Percentiles rank a stretch among this genome's conserved stretches.
Evolutionary conservation across 768 basidiomycete genomes (phyloP).

Genomic region (Lactifluus hygrophoroides): DNA sequence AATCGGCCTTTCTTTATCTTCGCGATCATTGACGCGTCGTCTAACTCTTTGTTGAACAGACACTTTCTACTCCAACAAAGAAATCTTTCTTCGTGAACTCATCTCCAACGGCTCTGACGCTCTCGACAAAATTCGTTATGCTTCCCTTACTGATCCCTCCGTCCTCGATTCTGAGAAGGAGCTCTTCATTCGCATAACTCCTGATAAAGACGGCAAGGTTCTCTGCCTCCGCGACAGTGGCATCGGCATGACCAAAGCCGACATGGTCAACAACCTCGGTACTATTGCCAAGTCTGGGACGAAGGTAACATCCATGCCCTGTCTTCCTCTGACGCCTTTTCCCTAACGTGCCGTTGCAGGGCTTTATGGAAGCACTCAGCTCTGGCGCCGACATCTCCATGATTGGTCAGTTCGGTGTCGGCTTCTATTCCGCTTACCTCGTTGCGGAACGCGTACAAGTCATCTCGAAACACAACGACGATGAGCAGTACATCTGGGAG

Average conservation of each 20-base stretch:
- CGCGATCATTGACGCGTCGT: neutral
- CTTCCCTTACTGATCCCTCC: slow-evolving; percentile 87
- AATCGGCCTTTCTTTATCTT: slow-evolving; percentile 26
- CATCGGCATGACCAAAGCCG: slow-evolving; percentile 99
- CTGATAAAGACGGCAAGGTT: slow-evolving; percentile 92
- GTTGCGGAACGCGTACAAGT: slow-evolving; percentile 98
- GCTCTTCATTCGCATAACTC: slow-evolving; percentile 86
- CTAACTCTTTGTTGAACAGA: slow-evolving; percentile 38
- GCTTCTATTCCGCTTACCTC: slow-evolving; percentile 99
- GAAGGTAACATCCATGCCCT: slow-evolving; percentile 44
- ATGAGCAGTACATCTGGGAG: slow-evolving; percentile 99
- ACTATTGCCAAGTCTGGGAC: slow-evolving; percentile 94
- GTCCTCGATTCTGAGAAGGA: slow-evolving; percentile 89
- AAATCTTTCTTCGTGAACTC: slow-evolving; percentile 98
- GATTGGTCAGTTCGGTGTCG: slow-evolving; percentile 99
- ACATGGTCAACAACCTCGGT: slow-evolving; percentile 98
- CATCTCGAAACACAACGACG: slow-evolving; percentile 99
- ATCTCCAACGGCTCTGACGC: slow-evolving; percentile 98
- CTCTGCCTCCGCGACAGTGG: slow-evolving; percentile 91
- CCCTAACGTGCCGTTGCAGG: slow-evolving; percentile 37
- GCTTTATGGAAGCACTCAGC: slow-evolving; percentile 98
- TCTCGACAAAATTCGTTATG: slow-evolving; percentile 97
- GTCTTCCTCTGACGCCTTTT: neutral
- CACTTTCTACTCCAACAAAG: slow-evolving; percentile 99
- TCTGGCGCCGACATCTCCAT: slow-evolving; percentile 88